A percentile compares a stretch with the other conserved stretches of the same genome.
These are phyloP conservation scores for Claviceps pusilla DNA, from an alignment of 2,329 filamentous ascomycete species.

Conservation along the genomic window DNA sequence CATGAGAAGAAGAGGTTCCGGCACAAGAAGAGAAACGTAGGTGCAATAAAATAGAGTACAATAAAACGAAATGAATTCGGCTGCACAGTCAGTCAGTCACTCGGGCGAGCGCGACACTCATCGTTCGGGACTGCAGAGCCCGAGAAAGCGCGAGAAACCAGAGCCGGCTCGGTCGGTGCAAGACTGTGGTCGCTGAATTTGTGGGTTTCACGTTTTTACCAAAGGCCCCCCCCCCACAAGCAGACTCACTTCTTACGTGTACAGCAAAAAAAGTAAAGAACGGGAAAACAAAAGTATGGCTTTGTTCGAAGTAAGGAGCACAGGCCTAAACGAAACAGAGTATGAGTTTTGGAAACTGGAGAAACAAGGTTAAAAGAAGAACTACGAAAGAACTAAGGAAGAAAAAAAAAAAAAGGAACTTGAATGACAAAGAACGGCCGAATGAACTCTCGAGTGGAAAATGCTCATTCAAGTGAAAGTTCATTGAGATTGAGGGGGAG, in stretches of 20 bases:
- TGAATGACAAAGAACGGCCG: neutral
- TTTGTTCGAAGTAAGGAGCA: neutral
- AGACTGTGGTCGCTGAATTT: neutral
- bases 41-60: no score
- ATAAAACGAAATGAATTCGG: neutral
- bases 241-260: neutral
- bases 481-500: slow-evolving; percentile 1
- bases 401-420: neutral
- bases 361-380: neutral
- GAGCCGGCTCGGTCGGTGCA: neutral
- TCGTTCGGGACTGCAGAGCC: neutral
- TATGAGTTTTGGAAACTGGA: neutral
- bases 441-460: slow-evolving; percentile 1
- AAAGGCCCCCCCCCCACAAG: neutral
- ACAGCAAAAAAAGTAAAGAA: no score
- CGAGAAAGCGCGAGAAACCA: neutral
- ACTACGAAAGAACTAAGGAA: no score
- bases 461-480: neutral
- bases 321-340: neutral
- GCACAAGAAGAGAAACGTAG: no score
- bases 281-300: neutral
- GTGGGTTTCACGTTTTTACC: neutral
- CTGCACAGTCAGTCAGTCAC: neutral
- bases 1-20: neutral
- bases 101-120: neutral